Evolutionary conservation across 495 filamentous ascomycete genomes (phyloP), one percentile per base, ranked within the genome.

Genomic region (Daldinia childiae): DNA sequence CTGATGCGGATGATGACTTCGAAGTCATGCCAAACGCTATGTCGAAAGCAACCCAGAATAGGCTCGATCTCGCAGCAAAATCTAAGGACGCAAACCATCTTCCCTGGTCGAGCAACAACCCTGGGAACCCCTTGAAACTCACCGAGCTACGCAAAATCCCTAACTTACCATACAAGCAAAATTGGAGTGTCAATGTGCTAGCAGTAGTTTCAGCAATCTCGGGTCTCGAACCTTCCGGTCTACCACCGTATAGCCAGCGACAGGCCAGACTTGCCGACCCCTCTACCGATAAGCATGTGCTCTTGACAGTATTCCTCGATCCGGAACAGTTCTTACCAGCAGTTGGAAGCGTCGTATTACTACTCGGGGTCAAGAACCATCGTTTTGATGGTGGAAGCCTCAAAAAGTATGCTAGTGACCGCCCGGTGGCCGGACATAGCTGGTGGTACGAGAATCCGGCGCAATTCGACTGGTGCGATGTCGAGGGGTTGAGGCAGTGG

Each of bases 301-400:
- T 76, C 11, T 62, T 85, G 2, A 84, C 80, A 0, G 81, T 85
- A 7, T 82, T 82, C 54, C 72, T 85, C 8, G 81, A 84, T n/a
- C 79, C 83, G 15, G 76, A 78, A 0, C 63, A 39, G 9, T 85
- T 85, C 64, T 55, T 54, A 7, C 83, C 83, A 1, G 43, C 24
- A 0, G 67, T 82, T 0, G 82, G 82, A 4, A 81, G 78, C 24
- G 79, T 83, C 26, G 78, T 84, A 11, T 29, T 85, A 48, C 67
- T 85, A 5, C 39, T 81, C 0, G 83, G 83, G 0, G 82, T 82
- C 4, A 85, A 84, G 66, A 85, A 85, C 34, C 83, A 85, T 55
- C 63, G 72, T 19, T 81, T 79, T 54, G 83, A 85, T 7, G 83
- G 82, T 6, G 83, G 83, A 1, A 77, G 78, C 45, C 51, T 85